Evolutionary conservation across 108 stramenopile genomes (phyloP).

Genomic region (Mayamaea pseudoterrestris): DNA sequence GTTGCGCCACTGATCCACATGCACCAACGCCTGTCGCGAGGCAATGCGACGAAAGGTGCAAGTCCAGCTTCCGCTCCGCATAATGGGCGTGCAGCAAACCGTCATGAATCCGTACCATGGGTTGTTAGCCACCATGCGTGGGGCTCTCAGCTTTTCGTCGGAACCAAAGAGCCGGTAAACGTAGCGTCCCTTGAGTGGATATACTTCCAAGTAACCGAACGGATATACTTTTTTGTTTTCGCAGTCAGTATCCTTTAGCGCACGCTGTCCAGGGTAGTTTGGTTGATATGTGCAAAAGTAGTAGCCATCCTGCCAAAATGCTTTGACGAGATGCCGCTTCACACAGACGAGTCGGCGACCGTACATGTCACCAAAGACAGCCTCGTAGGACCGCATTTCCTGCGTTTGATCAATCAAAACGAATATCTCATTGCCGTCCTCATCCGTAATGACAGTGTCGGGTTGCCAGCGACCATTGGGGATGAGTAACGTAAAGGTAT

Average conservation of each 20-base stretch:
- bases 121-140: constrained; percentile 10
- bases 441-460: constrained; percentile 34
- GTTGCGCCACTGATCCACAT: constrained; percentile 31
- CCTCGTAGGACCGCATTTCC: constrained; percentile 31
- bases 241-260: constrained; percentile 24
- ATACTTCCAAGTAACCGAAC: constrained; percentile 20
- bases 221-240: constrained; percentile 30
- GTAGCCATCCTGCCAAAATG: constrained; percentile 29
- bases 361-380: constrained; percentile 31
- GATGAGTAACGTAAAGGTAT: constrained; percentile 23
- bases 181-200: constrained; percentile 24
- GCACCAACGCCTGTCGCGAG: constrained; percentile 12
- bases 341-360: constrained; percentile 30
- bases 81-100: constrained; percentile 29
- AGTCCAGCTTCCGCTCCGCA: constrained; percentile 30
- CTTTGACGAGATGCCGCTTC: constrained; percentile 24
- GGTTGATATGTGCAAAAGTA: constrained; percentile 38
- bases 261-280: constrained; percentile 26
- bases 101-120: constrained; percentile 38
- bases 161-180: constrained; percentile 5
- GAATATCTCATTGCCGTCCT: constrained; percentile 26
- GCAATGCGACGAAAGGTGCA: constrained; percentile 15
- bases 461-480: constrained; percentile 32
- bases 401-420: constrained; percentile 26
- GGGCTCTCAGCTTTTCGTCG: background rate